phyloP scores from a whole-genome alignment of 2,329 filamentous ascomycete species.

The Exophiala sp. region DNA sequence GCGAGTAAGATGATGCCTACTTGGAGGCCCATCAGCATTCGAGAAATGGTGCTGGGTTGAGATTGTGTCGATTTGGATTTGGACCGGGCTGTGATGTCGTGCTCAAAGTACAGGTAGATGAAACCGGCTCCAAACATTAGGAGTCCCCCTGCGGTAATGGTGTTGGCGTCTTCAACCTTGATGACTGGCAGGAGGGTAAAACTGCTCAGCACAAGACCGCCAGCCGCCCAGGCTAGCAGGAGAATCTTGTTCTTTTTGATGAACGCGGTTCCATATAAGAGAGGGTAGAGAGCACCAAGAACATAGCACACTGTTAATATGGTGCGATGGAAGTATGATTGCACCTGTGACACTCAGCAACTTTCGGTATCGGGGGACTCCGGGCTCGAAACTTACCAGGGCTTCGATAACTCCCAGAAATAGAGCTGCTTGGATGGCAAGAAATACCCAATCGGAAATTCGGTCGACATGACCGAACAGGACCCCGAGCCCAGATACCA shows the following conservation, averaged over 20 bases:
- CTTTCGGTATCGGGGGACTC: not conserved
- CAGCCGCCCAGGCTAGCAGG: conserved; percentile 64
- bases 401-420: conserved; percentile 74
- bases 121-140: conserved; percentile 73
- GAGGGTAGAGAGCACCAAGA: conserved; percentile 70
- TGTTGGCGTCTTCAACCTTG: conserved; percentile 69
- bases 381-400: conserved; percentile 48
- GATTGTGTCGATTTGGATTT: conserved; percentile 26
- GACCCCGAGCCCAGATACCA: conserved; percentile 59
- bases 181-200: conserved; percentile 86
- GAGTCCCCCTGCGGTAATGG: conserved; percentile 71
- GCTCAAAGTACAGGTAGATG: conserved; percentile 74
- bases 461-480: conserved; percentile 66
- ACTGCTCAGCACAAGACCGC: conserved; percentile 75
- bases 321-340: conserved; percentile 87
- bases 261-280: conserved; percentile 66
- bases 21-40: conserved; percentile 44
- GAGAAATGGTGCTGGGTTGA: conserved; percentile 33
- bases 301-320: conserved; percentile 77
- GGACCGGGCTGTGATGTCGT: conserved; percentile 48
- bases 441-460: conserved; percentile 50
- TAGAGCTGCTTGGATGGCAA: conserved; percentile 57
- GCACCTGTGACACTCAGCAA: conserved; percentile 52
- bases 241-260: conserved; percentile 60
- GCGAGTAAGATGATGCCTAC: conserved; percentile 70